A percentile compares a stretch with the other conserved stretches of the same genome.
Evolutionary conservation across 2,329 filamentous ascomycete species (phyloP).

Genomic region (Pestalotiopsis sp.): DNA sequence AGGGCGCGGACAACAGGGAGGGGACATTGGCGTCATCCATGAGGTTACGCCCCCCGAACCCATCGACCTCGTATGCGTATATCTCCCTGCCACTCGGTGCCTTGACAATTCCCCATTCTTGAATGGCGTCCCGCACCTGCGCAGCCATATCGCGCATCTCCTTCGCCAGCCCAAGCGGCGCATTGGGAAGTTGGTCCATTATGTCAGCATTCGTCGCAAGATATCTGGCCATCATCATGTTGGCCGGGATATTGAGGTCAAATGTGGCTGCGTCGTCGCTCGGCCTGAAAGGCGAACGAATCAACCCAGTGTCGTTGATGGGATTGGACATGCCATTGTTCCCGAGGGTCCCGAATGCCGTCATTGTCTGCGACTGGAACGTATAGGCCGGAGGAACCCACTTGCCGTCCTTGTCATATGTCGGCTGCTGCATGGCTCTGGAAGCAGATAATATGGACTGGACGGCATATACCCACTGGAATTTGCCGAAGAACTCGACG

Average conservation of each 20-base stretch:
- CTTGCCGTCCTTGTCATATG: constrained; percentile 61
- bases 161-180: constrained; percentile 36
- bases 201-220: constrained; percentile 45
- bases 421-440: constrained; percentile 65
- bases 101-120: constrained; percentile 57
- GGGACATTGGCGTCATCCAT: constrained; percentile 68
- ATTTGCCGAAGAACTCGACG: constrained; percentile 66
- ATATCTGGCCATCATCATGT: constrained; percentile 68
- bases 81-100: constrained; percentile 60
- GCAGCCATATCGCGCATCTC: constrained; percentile 55
- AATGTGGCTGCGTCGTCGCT: constrained; percentile 79
- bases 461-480: constrained; percentile 69
- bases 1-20: constrained; percentile 56
- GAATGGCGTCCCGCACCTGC: constrained; percentile 67
- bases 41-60: constrained; percentile 59
- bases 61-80: constrained; percentile 71
- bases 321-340: constrained; percentile 73
- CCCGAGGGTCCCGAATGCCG: constrained; percentile 72
- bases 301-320: constrained; percentile 68
- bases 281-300: constrained; percentile 77
- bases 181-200: constrained; percentile 31
- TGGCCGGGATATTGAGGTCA: constrained; percentile 77
- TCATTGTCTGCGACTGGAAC: constrained; percentile 67
- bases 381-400: constrained; percentile 64
- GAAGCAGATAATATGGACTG: constrained; percentile 62